Percentiles rank a stretch among this genome's conserved stretches.
These are phyloP conservation scores for Barnettozyma botsteinii DNA, from an alignment of 805 yeast genomes.

Conservation along the genomic window DNA sequence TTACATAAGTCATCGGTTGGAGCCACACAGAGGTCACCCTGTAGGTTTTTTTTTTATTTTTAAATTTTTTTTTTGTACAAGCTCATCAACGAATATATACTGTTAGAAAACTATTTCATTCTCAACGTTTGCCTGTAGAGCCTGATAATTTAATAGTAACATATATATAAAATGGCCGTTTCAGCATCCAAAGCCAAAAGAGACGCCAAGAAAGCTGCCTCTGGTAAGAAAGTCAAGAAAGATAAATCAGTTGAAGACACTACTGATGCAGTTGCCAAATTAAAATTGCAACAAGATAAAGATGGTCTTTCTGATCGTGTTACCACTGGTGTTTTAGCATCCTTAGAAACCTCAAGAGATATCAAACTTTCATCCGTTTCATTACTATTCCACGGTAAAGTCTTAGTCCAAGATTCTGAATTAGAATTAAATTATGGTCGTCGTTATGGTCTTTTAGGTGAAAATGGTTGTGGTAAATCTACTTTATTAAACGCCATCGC, in stretches of 20 bases:
- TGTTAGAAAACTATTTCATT: too few species aligned
- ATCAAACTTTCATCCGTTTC: conserved; percentile 86
- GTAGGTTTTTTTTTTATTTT: too few species aligned
- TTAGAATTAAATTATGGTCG: conserved; percentile 95
- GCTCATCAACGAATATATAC: too few species aligned
- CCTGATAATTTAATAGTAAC: not conserved
- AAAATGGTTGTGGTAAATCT: conserved; percentile 98
- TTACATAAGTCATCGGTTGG: conserved; percentile 1
- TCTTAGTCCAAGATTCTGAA: conserved; percentile 84
- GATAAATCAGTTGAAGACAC: conserved; percentile 46
- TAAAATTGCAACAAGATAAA: conserved; percentile 90
- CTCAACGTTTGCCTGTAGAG: not conserved
- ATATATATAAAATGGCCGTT: conserved; percentile 20
- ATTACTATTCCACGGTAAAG: conserved; percentile 94
- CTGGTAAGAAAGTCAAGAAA: conserved; percentile 58
- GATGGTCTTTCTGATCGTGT: conserved; percentile 96
- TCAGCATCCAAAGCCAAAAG: conserved; percentile 97
- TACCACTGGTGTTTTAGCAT: conserved; percentile 92
- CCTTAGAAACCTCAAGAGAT: conserved; percentile 88
- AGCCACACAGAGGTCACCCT: too few species aligned
- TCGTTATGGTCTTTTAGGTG: conserved; percentile 96
- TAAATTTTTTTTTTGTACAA: too few species aligned
- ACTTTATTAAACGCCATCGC: conserved; percentile 91
- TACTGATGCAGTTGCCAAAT: conserved; percentile 71
- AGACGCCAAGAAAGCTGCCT: conserved; percentile 92